Evolutionary conservation across 2,329 filamentous ascomycete species (phyloP), one percentile per base, ranked within the genome.

Genomic region (Pseudogymnoascus sp.): DNA sequence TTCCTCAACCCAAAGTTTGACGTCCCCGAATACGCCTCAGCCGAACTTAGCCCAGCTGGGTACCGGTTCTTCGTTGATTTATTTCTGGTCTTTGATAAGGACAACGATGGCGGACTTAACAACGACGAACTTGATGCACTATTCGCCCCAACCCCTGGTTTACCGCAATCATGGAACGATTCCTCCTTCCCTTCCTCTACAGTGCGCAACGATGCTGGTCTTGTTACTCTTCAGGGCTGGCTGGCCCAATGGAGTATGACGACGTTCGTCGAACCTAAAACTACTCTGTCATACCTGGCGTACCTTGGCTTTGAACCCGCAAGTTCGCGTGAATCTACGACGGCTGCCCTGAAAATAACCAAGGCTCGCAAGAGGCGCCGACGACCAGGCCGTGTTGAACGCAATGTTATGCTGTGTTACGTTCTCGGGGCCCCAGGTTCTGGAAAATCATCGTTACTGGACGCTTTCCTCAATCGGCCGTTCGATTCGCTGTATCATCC

Each of bases 221-320:
- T 97, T 73, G 93, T 99, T 66, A 99, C 95, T 1, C 81, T 99
- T 3, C 95, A 99, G 75, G 95, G 95, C 1, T 99, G 95, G 95
- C 84, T 99, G 38, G 95, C 95, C 3, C 95, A 99, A 71, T 99
- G 95, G 95, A 97, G 93, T 74, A 99, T 99, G 95, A 99, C 95
- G 0, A 99, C 95, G 0, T 99, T 97, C 71, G 86, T 96, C 65
- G 93, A 96, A 63, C 93, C 95, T 11, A 96, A 95, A 73, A 97
- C 91, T 0, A 97, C 95, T 0, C 82, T 99, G 3, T 93, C 96
- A 70, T 99, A 99, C 74, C 85, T 99, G 2, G 95, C 95, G 2
- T 97, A 97, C 73, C 86, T 99, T 1, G 95, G 95, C 1, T 99
- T 97, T 71, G 95, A 97, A 73, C 88, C 90, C 2, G 80, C 85